These are phyloP conservation scores for Mycena sanguinolenta DNA, from an alignment of 768 basidiomycete genomes.

Conservation along the genomic window DNA sequence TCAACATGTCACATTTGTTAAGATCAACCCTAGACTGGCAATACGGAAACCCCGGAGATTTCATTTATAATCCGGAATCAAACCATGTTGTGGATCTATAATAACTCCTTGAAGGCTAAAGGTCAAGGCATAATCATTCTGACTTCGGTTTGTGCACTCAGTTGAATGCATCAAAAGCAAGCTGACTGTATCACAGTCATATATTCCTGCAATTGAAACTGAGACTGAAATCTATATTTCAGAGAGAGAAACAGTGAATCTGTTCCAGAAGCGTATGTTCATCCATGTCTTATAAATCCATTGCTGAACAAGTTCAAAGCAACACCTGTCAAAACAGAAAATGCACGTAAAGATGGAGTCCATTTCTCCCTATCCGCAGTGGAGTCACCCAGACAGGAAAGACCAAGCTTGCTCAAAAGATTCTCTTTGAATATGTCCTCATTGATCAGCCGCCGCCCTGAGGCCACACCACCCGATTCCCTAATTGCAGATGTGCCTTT, in stretches of 20 bases:
- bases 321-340: too few species aligned
- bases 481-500: background rate
- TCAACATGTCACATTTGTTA: background rate
- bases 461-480: background rate
- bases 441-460: too few species aligned
- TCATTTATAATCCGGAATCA: constrained; percentile 6
- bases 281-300: too few species aligned
- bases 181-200: too few species aligned
- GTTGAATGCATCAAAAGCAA: too few species aligned
- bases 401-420: too few species aligned
- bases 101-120: background rate
- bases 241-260: background rate
- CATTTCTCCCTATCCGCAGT: too few species aligned
- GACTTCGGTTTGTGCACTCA: background rate
- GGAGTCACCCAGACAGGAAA: too few species aligned
- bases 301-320: too few species aligned
- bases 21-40: background rate
- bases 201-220: background rate
- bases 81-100: background rate
- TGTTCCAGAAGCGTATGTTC: too few species aligned
- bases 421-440: too few species aligned
- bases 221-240: background rate
- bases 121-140: background rate
- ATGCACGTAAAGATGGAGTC: too few species aligned
- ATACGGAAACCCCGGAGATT: background rate